Base-by-base conservation (phyloP, 2,329 filamentous ascomycete genomes). In the Alternaria conjuncta region DNA sequence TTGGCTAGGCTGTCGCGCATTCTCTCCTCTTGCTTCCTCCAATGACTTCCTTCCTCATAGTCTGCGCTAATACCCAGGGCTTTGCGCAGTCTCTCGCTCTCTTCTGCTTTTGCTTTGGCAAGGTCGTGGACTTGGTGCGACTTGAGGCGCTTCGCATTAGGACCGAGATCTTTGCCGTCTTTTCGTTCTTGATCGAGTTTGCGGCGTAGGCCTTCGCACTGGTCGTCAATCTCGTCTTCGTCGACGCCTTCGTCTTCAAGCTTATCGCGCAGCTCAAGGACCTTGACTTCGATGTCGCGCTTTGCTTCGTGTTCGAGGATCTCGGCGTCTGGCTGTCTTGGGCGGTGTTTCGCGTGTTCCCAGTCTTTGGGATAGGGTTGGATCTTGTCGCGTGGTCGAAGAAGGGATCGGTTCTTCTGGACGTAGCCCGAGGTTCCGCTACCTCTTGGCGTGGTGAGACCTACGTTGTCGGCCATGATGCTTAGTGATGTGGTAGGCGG, bases 341-440 rank as follows among this genome's bases (percentile, higher is more conserved):
- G 91, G 67, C 87, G 86, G 80, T 96, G 92, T 75, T 89, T 90
- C 71, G 92, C 85, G 61, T 84, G 85, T 72, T 92, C 88, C 68
- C 88, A 83, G 75, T 92, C 89, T 66, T 88, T 89, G 41, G 89
- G 88, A 81, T 97, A 97, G 0, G 94, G 94, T 18, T 90, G 89
- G 63, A 85, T 86, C 73, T 89, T 87, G 82, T 97, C 93, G 82
- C 95, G 94, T 28, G 92, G 94, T 77, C 87, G 89, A 72, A 97
- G 89, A 78, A 95, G 90, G 18, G 96, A 96, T 36, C 94, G 89
- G 84, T 98, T 99, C 81, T 94, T 93, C 82, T 98, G 95, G 60
- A 99, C 95, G 80, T 98, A 98, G 78, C 96, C 96, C 1, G 95
- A 98, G 61, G 96, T 99, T 51, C 96, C 96, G 78, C 92, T 97